Evolutionary conservation across 306 rosid species (phyloP).

Genomic region (Dalbergia oliveri): DNA sequence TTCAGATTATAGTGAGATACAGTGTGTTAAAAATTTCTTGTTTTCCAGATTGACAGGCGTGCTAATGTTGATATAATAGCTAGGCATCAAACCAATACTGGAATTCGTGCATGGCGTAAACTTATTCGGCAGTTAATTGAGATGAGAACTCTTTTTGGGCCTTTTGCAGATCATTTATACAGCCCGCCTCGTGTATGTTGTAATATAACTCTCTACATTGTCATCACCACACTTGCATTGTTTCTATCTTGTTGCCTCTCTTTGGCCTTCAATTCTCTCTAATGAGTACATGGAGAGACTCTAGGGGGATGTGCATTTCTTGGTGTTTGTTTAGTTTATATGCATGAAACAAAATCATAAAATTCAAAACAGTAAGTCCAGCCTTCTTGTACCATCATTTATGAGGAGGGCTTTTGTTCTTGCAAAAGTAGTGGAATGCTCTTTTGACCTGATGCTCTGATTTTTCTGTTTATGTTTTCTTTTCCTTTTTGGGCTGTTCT

Average conservation of each 20-base stretch:
- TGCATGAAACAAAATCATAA: neutral
- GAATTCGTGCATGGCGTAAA: slow-evolving; percentile 91
- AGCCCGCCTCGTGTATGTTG: slow-evolving; percentile 79
- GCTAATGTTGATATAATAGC: slow-evolving; percentile 69
- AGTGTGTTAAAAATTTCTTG: slow-evolving; percentile 46
- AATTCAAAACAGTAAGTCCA: neutral
- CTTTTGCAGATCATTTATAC: slow-evolving; percentile 75
- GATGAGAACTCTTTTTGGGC: slow-evolving; percentile 92
- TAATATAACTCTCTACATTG: slow-evolving; percentile 34
- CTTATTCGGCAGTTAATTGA: slow-evolving; percentile 84
- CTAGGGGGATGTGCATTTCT: slow-evolving; percentile 22
- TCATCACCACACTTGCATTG: slow-evolving; percentile 40
- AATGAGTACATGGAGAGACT: slow-evolving; percentile 7
- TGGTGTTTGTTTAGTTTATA: slow-evolving; percentile 10
- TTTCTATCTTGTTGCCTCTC: slow-evolving; percentile 37
- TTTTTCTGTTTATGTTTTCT: slow-evolving; percentile 29
- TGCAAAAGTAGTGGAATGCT: neutral
- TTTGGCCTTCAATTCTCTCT: slow-evolving; percentile 37
- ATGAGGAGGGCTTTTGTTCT: neutral
- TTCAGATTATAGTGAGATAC: slow-evolving; percentile 47
- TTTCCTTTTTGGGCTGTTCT: slow-evolving; percentile 1
- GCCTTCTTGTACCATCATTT: neutral
- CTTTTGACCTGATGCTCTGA: slow-evolving; percentile 24
- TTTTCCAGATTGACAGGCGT: slow-evolving; percentile 89
- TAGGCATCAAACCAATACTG: slow-evolving; percentile 70